A percentile compares a stretch with the other conserved stretches of the same genome.
phyloP scores from a whole-genome alignment of 2,329 filamentous ascomycete genomes.

The Beauveria caledonica region DNA sequence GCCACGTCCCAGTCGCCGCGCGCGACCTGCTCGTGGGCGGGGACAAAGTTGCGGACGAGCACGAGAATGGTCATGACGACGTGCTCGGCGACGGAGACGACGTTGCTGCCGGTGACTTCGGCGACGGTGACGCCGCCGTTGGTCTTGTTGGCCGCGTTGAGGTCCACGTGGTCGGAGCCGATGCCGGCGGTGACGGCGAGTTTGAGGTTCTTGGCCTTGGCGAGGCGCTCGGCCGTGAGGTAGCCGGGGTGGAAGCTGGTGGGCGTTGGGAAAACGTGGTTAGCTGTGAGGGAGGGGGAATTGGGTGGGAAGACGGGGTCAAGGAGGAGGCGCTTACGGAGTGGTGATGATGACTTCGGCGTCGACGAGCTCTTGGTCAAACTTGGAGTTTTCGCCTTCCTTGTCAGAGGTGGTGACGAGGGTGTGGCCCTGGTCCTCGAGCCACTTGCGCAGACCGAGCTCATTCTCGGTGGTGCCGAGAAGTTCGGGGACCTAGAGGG shows the following conservation, averaged over 20 bases:
- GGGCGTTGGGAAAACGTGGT: not conserved
- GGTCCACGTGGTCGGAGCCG: conserved; percentile 95
- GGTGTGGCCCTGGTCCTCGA: conserved; percentile 94
- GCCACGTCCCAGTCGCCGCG: conserved; percentile 92
- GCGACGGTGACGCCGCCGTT: conserved; percentile 96
- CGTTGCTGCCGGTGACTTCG: conserved; percentile 96
- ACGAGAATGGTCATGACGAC: conserved; percentile 98
- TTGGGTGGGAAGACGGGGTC: not conserved
- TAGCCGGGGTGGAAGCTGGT: conserved; percentile 93
- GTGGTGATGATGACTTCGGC: conserved; percentile 99
- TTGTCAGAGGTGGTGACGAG: conserved; percentile 97
- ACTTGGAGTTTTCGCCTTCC: conserved; percentile 85
- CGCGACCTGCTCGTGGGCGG: conserved; percentile 89
- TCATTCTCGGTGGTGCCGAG: conserved; percentile 97
- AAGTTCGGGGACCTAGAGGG: conserved; percentile 59
- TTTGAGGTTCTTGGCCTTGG: conserved; percentile 98
- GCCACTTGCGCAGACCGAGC: conserved; percentile 93
- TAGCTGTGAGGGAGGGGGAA: not conserved
- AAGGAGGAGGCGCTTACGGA: conserved; percentile 49
- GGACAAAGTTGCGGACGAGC: conserved; percentile 96
- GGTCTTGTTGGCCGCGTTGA: conserved; percentile 94
- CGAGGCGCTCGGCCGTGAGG: conserved; percentile 89
- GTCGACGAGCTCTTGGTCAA: conserved; percentile 92
- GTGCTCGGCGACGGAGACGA: conserved; percentile 97
- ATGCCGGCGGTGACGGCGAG: conserved; percentile 95